phyloP scores from a whole-genome alignment of 148 eudicot species.

The Dysphania ambrosioides region DNA sequence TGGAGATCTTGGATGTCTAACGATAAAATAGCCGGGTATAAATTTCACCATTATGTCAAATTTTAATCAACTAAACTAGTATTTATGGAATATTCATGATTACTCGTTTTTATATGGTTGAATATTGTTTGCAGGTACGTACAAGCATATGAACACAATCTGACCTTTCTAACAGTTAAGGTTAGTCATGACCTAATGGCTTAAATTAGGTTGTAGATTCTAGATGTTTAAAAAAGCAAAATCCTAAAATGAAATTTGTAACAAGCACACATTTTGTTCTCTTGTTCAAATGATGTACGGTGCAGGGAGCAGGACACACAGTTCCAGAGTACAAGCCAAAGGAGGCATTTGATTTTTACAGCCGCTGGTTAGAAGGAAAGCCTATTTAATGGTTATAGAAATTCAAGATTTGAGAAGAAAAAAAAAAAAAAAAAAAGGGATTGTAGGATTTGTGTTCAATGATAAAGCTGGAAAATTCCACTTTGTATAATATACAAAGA shows the following conservation, averaged over 20 bases:
- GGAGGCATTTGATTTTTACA: conserved; percentile 66
- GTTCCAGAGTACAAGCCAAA: conserved; percentile 86
- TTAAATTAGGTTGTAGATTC: background rate
- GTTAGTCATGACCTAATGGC: conserved; percentile 32
- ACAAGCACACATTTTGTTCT: too few species aligned
- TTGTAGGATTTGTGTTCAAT: conserved; percentile 6
- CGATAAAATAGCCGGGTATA: conserved; percentile 87
- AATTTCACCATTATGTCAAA: too few species aligned
- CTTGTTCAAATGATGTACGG: background rate
- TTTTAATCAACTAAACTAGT: too few species aligned
- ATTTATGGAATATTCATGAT: too few species aligned
- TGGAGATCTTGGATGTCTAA: conserved; percentile 89
- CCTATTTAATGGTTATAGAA: conserved; percentile 33
- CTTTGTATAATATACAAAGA: background rate
- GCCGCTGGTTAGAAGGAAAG: conserved; percentile 61
- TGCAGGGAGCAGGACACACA: conserved; percentile 89
- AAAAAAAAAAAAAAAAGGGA: background rate
- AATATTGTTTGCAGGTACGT: conserved; percentile 39
- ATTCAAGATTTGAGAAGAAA: background rate
- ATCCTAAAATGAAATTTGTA: too few species aligned
- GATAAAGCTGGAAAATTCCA: background rate
- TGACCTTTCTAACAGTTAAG: conserved; percentile 88
- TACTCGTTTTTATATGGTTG: background rate
- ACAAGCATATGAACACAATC: conserved; percentile 72
- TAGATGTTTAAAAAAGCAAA: background rate